Conservation (phyloP, 2,329 filamentous ascomycete species). For the Ophiostoma ips region DNA sequence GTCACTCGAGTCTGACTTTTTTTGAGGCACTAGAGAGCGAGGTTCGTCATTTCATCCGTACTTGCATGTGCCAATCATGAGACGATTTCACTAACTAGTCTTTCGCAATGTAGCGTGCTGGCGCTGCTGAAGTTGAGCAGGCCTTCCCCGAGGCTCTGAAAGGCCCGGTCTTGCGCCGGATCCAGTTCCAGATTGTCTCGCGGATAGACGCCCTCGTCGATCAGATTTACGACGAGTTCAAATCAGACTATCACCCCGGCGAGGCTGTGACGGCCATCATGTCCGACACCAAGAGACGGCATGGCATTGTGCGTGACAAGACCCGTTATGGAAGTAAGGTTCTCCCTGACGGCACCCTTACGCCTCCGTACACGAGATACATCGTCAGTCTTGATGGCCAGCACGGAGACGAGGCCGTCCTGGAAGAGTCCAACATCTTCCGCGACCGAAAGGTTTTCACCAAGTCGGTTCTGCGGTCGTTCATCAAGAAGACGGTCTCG, state of each 20-base stretch:
- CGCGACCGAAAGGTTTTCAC: slow-evolving; percentile 88
- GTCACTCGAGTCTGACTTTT: slow-evolving; percentile 79
- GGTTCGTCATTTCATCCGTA: slow-evolving; percentile 38
- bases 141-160: slow-evolving; percentile 85
- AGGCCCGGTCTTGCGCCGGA: slow-evolving; percentile 74
- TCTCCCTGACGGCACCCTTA: slow-evolving; percentile 53
- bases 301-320: slow-evolving; percentile 74
- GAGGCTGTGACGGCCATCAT: slow-evolving; percentile 67
- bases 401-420: slow-evolving; percentile 57
- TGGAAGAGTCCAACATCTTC: slow-evolving; percentile 68
- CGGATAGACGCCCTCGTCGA: slow-evolving; percentile 73
- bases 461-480: slow-evolving; percentile 83
- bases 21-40: slow-evolving; percentile 88
- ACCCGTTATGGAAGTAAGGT: slow-evolving; percentile 54
- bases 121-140: slow-evolving; percentile 78
- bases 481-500: slow-evolving; percentile 88
- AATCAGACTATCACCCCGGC: slow-evolving; percentile 79
- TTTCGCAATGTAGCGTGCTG: slow-evolving; percentile 44
- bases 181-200: slow-evolving; percentile 81
- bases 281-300: slow-evolving; percentile 51
- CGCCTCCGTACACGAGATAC: slow-evolving; percentile 63
- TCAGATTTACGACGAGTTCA: slow-evolving; percentile 63
- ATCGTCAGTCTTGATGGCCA: slow-evolving; percentile 61
- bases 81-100: background rate
- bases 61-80: background rate